Conservation (phyloP, 1,139 yeast genomes). For the Blastobotrys niveus region DNA sequence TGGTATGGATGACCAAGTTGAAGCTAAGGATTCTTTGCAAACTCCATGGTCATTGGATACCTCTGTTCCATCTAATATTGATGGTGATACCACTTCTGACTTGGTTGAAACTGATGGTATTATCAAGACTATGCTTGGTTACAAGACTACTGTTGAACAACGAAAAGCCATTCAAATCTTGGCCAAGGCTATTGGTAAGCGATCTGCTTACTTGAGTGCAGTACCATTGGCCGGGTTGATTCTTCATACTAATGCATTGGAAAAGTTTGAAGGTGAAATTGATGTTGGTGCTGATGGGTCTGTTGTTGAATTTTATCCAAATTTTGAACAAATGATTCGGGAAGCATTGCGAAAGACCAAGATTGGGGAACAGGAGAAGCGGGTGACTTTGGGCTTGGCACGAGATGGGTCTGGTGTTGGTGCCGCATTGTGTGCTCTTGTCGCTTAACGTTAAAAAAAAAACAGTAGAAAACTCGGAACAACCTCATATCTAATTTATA, state of each 20-base stretch:
- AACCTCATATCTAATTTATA: too few species aligned
- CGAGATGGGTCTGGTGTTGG: slow-evolving; percentile 97
- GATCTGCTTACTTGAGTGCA: slow-evolving; percentile 84
- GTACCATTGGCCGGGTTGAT: slow-evolving; percentile 81
- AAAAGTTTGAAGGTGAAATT: slow-evolving; percentile 51
- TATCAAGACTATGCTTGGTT: slow-evolving; percentile 36
- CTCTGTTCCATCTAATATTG: slow-evolving; percentile 77
- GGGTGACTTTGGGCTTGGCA: slow-evolving; percentile 69
- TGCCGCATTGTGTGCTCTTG: slow-evolving; percentile 81
- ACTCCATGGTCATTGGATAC: slow-evolving; percentile 75
- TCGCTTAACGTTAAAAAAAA: slow-evolving; percentile 21
- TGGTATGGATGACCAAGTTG: slow-evolving; percentile 14
- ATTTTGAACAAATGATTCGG: slow-evolving; percentile 67
- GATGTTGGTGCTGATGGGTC: slow-evolving; percentile 96
- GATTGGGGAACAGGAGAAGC: slow-evolving; percentile 52
- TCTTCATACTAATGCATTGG: slow-evolving; percentile 50
- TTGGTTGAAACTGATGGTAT: slow-evolving; percentile 57
- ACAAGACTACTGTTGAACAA: slow-evolving; percentile 53
- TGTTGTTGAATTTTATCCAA: slow-evolving; percentile 87
- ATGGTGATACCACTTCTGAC: slow-evolving; percentile 71
- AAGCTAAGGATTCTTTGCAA: slow-evolving; percentile 40
- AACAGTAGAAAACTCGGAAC: too few species aligned
- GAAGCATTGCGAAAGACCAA: slow-evolving; percentile 67
- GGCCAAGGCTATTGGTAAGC: slow-evolving; percentile 70
- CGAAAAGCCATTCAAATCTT: slow-evolving; percentile 74